Percentiles rank a stretch among this genome's conserved stretches.
phyloP scores from a whole-genome alignment of 2,329 filamentous ascomycete species.

The Colletotrichum falcatum region DNA sequence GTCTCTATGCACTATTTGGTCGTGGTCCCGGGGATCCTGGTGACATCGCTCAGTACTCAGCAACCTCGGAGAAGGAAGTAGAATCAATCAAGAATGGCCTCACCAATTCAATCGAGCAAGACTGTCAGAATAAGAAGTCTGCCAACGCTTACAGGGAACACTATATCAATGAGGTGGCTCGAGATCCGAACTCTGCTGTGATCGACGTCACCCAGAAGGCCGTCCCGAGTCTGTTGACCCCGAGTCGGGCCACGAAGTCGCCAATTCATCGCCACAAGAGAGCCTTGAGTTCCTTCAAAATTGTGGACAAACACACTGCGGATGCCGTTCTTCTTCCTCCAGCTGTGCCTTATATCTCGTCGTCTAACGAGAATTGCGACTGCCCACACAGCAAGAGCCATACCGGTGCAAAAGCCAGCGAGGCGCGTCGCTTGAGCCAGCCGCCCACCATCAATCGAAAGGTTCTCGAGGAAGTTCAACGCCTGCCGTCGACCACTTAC shows the following conservation, averaged over 20 bases:
- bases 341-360: conserved; percentile 3
- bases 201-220: background rate
- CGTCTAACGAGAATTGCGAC: background rate
- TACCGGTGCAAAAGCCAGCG: background rate
- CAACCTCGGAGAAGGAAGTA: background rate
- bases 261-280: conserved; percentile 32
- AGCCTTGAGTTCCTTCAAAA: conserved; percentile 22
- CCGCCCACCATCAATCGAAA: background rate
- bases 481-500: background rate
- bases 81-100: background rate
- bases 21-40: background rate
- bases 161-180: background rate
- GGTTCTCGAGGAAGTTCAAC: background rate
- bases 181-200: background rate
- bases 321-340: conserved; percentile 16
- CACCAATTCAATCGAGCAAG: background rate
- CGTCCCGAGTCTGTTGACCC: background rate
- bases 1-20: conserved; percentile 28
- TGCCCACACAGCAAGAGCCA: background rate
- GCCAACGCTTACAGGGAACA: background rate
- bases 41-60: background rate
- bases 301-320: conserved; percentile 15
- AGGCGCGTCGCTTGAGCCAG: background rate
- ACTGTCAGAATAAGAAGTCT: background rate
- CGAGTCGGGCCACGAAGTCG: background rate